A percentile compares a stretch with the other conserved stretches of the same genome.
Evolutionary conservation across 2,329 filamentous ascomycete species (phyloP).

Genomic region (Pestalotiopsis fici): DNA sequence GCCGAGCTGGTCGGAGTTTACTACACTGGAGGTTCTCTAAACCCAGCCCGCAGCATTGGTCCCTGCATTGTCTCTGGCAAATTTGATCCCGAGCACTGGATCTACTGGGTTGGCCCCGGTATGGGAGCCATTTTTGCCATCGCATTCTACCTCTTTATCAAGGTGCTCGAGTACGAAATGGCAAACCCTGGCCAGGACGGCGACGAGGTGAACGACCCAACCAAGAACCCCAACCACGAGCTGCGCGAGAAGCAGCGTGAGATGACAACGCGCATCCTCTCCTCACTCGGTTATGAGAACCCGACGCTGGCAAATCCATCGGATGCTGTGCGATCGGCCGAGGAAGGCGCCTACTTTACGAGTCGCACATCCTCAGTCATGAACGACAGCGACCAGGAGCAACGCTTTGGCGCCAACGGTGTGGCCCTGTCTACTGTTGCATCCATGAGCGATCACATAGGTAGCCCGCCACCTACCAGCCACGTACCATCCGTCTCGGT

Average conservation of each 20-base stretch:
- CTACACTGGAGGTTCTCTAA: slow-evolving; percentile 39
- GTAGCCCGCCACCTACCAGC: not conserved
- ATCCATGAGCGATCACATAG: slow-evolving; percentile 12
- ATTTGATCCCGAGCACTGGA: slow-evolving; percentile 40
- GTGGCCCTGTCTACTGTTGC: slow-evolving; percentile 15
- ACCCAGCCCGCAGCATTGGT: slow-evolving; percentile 40
- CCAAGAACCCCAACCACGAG: slow-evolving; percentile 18
- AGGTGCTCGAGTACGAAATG: slow-evolving; percentile 40
- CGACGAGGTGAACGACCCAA: slow-evolving; percentile 16
- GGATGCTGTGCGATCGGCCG: slow-evolving; percentile 3
- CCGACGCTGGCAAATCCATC: not conserved
- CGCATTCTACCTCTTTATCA: slow-evolving; percentile 39
- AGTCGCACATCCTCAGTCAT: slow-evolving; percentile 7
- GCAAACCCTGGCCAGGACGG: slow-evolving; percentile 36
- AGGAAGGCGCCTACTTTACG: slow-evolving; percentile 14
- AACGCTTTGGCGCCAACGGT: not conserved
- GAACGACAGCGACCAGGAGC: slow-evolving; percentile 9
- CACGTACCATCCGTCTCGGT: not conserved
- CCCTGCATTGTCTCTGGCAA: slow-evolving; percentile 33
- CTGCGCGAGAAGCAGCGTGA: slow-evolving; percentile 18
- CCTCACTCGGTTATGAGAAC: slow-evolving; percentile 12
- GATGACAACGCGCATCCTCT: slow-evolving; percentile 14
- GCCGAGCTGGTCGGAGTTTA: slow-evolving; percentile 38
- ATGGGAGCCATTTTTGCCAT: slow-evolving; percentile 37
- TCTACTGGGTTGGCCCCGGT: slow-evolving; percentile 40